Evolutionary conservation across 2,329 filamentous ascomycete species (phyloP).

Genomic region (Fusarium goolgardi): DNA sequence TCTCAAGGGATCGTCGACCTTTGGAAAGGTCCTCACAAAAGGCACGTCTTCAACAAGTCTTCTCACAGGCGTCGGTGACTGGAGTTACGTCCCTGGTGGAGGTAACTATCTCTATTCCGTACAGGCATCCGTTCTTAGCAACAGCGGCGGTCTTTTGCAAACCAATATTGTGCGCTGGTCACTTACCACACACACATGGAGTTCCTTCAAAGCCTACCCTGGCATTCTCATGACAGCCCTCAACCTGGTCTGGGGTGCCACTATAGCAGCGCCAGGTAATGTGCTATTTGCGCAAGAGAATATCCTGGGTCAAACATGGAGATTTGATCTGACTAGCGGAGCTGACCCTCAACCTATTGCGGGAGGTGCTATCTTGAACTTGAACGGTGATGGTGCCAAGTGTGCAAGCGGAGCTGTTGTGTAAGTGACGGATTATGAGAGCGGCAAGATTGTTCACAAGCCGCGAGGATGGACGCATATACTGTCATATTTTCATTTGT

Average conservation of each 20-base stretch:
- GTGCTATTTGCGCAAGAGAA: constrained; percentile 25
- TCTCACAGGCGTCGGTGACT: constrained; percentile 13
- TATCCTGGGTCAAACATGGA: constrained; percentile 16
- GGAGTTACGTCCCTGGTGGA: constrained; percentile 35
- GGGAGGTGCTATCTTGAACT: constrained; percentile 11
- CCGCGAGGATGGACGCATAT: constrained; percentile 22
- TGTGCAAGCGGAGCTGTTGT: constrained; percentile 8
- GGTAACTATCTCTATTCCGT: constrained; percentile 35
- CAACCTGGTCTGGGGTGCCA: constrained; percentile 20
- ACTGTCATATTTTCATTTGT: constrained; percentile 28
- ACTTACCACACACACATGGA: constrained; percentile 4
- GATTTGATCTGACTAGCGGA: constrained; percentile 1
- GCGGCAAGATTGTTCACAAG: constrained; percentile 35
- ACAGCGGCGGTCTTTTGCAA: neutral
- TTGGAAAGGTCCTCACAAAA: neutral
- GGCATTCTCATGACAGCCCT: neutral
- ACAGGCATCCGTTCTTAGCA: constrained; percentile 8
- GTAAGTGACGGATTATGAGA: neutral
- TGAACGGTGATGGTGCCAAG: constrained; percentile 32
- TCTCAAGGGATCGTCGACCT: neutral
- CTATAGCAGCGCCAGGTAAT: neutral
- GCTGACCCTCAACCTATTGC: neutral
- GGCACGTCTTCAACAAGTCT: neutral
- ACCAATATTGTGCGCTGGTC: constrained; percentile 33
- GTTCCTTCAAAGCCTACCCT: neutral